phyloP scores from a whole-genome alignment of 2,329 filamentous ascomycete species.

The Aspergillus aculeatus region DNA sequence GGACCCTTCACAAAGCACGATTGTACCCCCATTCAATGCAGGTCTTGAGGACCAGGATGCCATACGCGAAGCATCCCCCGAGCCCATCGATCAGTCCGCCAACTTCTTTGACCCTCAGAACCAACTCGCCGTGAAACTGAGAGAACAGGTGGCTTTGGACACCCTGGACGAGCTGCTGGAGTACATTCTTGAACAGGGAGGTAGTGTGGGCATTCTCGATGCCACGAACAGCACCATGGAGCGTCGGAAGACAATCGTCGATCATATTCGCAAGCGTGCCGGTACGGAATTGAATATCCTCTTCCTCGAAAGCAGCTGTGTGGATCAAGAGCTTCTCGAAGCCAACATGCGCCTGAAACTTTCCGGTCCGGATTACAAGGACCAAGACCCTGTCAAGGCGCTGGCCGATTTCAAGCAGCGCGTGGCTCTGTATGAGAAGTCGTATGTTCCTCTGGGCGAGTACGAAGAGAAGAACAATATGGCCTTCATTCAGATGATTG shows the following conservation, averaged over 20 bases:
- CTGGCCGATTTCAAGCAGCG: slow-evolving; percentile 89
- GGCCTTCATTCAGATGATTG: slow-evolving; percentile 97
- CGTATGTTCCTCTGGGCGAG: slow-evolving; percentile 84
- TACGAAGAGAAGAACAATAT: slow-evolving; percentile 88
- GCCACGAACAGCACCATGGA: slow-evolving; percentile 94
- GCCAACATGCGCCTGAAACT: slow-evolving; percentile 97
- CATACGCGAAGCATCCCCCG: slow-evolving; percentile 37
- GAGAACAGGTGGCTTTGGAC: slow-evolving; percentile 88
- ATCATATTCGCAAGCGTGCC: slow-evolving; percentile 77
- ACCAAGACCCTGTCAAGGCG: slow-evolving; percentile 83
- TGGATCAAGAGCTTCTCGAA: slow-evolving; percentile 79
- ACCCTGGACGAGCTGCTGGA: slow-evolving; percentile 90
- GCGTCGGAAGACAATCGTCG: slow-evolving; percentile 77
- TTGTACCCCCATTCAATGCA: slow-evolving; percentile 28
- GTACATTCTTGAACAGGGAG: slow-evolving; percentile 77
- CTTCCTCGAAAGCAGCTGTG: slow-evolving; percentile 92
- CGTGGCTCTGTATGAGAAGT: slow-evolving; percentile 89
- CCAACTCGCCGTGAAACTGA: slow-evolving; percentile 72
- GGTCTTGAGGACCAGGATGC: slow-evolving; percentile 21
- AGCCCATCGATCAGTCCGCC: slow-evolving; percentile 79
- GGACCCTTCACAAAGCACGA: slow-evolving; percentile 22
- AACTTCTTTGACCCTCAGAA: slow-evolving; percentile 94
- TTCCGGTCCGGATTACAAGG: slow-evolving; percentile 91
- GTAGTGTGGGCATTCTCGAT: slow-evolving; percentile 91
- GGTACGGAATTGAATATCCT: slow-evolving; percentile 84